Base-by-base conservation (phyloP, 371 early-diverging fungal species). In the Saksenaea vasiformis region DNA sequence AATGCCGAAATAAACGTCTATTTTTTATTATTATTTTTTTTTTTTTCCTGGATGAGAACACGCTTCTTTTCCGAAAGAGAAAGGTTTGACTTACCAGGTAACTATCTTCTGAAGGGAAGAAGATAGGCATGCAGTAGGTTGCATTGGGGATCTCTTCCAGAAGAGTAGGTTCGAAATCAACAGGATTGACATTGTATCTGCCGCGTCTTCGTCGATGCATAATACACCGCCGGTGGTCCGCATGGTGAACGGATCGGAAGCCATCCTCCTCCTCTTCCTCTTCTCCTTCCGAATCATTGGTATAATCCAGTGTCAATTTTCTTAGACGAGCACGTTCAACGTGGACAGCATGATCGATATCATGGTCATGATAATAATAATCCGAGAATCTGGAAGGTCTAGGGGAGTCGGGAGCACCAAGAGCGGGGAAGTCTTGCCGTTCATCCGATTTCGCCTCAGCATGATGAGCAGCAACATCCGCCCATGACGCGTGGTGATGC, bases 41-140 rank as follows among this genome's bases (percentile, higher is more conserved):
- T 22, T 22, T 81, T 19, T 75, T 64, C 57, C 83, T 80, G 3
- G 2, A 31, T 39, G 39, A 11, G n/a, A n/a, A n/a, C n/a, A n/a
- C n/a, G n/a, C n/a, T n/a, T n/a, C n/a, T n/a, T n/a, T n/a, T n/a
- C n/a, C n/a, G n/a, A n/a, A n/a, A n/a, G n/a, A n/a, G n/a, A n/a
- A n/a, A 1, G 38, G 13, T 39, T 17, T 22, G 22, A 35, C 54
- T 61, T 70, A 74, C 76, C 22, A 60, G 15, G 24, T 75, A 75
- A 57, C 76, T 75, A 2, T 75, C 67, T 43, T 83, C 83, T n/a
- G 80, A 80, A n/a, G 83, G 83, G 76, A 83, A 83, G 67, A 85
- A 85, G 58, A 80, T 64, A 8, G 86, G 86, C 62, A 77, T 80
- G 65, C 84, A 79, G 55, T 76, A 85, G 39, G 70, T 62, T 28